These are phyloP conservation scores for Monilinia vaccinii-corymbosi DNA, from an alignment of 2,329 filamentous ascomycete genomes.

Conservation along the genomic window DNA sequence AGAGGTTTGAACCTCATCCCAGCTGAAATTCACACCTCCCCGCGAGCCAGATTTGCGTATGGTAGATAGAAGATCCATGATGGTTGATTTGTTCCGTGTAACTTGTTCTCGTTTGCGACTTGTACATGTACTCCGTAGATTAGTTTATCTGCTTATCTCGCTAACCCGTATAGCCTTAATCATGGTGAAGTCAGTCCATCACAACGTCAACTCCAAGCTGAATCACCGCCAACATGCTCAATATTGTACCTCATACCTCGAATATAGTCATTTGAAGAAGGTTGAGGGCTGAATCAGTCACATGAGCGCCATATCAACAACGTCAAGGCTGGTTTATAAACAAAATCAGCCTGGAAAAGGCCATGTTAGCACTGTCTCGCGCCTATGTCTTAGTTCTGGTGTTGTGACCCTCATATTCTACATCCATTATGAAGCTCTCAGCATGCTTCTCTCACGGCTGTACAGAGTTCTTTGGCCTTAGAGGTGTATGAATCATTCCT, in stretches of 20 bases:
- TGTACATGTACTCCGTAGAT: no score
- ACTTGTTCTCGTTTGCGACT: not conserved
- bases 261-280: no score
- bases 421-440: not conserved
- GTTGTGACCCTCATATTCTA: not conserved
- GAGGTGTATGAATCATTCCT: not conserved
- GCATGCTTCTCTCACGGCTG: not conserved
- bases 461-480: not conserved
- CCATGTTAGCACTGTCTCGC: not conserved
- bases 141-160: not conserved
- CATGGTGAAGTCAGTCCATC: no score
- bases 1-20: slow-evolving; percentile 89
- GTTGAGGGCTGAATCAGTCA: not conserved
- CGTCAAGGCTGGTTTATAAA: not conserved
- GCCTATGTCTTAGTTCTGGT: not conserved
- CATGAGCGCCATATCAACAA: not conserved
- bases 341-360: not conserved
- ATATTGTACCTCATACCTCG: no score
- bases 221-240: no score
- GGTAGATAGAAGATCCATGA: slow-evolving; percentile 87
- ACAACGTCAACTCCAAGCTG: no score
- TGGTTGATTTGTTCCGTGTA: not conserved
- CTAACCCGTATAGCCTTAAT: not conserved
- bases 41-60: slow-evolving; percentile 87
- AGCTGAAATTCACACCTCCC: slow-evolving; percentile 91